Evolutionary conservation across 345 rosid species (phyloP).

Genomic region (Arabis alpina): DNA sequence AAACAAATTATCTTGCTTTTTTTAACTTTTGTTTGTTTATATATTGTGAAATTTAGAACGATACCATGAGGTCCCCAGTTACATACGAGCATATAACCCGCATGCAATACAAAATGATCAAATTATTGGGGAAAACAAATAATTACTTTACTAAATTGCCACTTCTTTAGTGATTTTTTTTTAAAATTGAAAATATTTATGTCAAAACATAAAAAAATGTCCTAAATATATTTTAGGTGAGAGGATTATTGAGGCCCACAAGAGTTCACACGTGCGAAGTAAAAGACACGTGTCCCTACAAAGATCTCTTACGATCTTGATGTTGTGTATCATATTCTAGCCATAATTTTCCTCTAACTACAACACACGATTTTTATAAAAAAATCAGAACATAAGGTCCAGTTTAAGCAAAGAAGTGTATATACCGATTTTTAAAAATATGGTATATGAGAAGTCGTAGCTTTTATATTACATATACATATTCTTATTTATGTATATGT

Average conservation of each 20-base stretch:
- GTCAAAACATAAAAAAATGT: slow-evolving; percentile 9
- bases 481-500: too few relatives aligned
- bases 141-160: slow-evolving; percentile 12
- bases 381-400: background rate
- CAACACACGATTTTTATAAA: background rate
- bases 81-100: slow-evolving; percentile 31
- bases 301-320: slow-evolving; percentile 42
- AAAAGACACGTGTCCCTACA: slow-evolving; percentile 47
- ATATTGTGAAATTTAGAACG: background rate
- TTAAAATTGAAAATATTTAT: background rate
- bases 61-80: slow-evolving; percentile 37
- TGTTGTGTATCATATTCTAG: slow-evolving; percentile 6
- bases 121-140: slow-evolving; percentile 21
- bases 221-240: slow-evolving; percentile 14
- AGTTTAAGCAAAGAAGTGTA: background rate
- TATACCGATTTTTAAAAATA: too few relatives aligned
- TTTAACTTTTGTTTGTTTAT: background rate
- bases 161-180: slow-evolving; percentile 1
- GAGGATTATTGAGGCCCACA: slow-evolving; percentile 35
- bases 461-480: too few relatives aligned
- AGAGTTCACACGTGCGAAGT: slow-evolving; percentile 43
- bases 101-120: slow-evolving; percentile 39
- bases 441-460: too few relatives aligned
- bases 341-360: slow-evolving; percentile 1
- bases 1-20: background rate